Evolutionary conservation across 768 basidiomycete species (phyloP).

Genomic region (Cubamyces sp.): DNA sequence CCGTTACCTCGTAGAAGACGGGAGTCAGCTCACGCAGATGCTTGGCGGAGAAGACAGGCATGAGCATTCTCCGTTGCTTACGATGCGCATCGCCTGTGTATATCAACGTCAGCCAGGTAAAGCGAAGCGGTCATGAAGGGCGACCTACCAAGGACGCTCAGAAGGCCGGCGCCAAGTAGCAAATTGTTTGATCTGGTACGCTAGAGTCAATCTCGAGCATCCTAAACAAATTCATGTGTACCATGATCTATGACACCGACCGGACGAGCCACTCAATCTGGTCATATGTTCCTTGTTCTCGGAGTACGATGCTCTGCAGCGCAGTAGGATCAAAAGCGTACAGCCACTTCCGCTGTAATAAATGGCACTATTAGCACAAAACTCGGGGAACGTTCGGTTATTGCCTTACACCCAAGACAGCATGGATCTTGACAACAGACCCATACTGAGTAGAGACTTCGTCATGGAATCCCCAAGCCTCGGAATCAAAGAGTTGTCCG

Average conservation of each 20-base stretch:
- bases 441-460: constrained; percentile 24
- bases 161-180: constrained; percentile 16
- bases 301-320: constrained; percentile 29
- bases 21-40: constrained; percentile 31
- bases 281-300: constrained; percentile 33
- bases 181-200: constrained; percentile 18
- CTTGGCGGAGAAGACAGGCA: constrained; percentile 30
- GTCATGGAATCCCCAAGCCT: constrained; percentile 26
- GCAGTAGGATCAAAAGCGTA: constrained; percentile 33
- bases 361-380: neutral
- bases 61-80: constrained; percentile 31
- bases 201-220: neutral
- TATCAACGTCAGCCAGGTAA: neutral
- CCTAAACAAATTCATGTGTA: neutral
- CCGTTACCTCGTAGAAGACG: constrained; percentile 29
- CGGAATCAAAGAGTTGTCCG: constrained; percentile 20
- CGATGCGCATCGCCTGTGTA: constrained; percentile 27
- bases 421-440: constrained; percentile 26
- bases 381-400: neutral
- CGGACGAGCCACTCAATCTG: constrained; percentile 24
- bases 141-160: constrained; percentile 18
- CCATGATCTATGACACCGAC: constrained; percentile 1
- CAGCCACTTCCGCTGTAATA: constrained; percentile 26
- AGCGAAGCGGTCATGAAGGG: neutral
- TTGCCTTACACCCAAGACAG: constrained; percentile 20